Base-by-base conservation (phyloP, 495 filamentous ascomycete species). In the Penicillium samsonianum region DNA sequence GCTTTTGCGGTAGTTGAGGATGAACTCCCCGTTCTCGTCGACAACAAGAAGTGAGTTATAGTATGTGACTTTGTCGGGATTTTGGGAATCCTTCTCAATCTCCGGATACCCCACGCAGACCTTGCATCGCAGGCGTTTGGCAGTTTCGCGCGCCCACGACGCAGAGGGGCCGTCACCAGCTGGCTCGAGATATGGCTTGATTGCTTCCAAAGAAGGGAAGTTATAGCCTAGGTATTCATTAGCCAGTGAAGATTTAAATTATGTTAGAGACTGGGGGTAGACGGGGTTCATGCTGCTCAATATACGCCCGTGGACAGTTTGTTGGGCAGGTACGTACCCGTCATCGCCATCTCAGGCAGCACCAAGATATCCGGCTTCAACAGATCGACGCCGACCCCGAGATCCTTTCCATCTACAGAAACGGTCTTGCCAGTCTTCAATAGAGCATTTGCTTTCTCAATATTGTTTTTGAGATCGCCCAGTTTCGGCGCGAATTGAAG, bases 21-120 rank as follows among this genome's bases (percentile, higher is more conserved):
- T 67, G 0, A 88, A 82, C 44, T 87, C 76, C 14, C 95, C 94
- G 1, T 78, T 68, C 11, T 83, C 78, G 56, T 86, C 84, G n/a
- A 97, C 86, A 12, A 91, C 80, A 43, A 97, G 82, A 23, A 89
- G 84, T 8, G 90, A 89, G 74, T 97, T 98, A 75, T 95, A 97
- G 52, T 70, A 81, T 50, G 59, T 76, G 70, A 78, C 60, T 69
- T 60, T n/a, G 0, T 59, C 55, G 20, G 50, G 23, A 9, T 51
- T 53, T 28, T 17, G 38, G 10, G 53, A 9, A 14, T 49, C 49
- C 19, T 23, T 56, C 31, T 74, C 67, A 11, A 81, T 80, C 70
- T 98, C 94, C 0, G 94, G 92, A 65, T 98, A 98, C 11, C 94
- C 93, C 7, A 92, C 87, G 23, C 85, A 88, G n/a, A 97, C 91